Conservation (phyloP, 2,329 filamentous ascomycete species). For the Xenosphaeropsis pyriputrescens region DNA sequence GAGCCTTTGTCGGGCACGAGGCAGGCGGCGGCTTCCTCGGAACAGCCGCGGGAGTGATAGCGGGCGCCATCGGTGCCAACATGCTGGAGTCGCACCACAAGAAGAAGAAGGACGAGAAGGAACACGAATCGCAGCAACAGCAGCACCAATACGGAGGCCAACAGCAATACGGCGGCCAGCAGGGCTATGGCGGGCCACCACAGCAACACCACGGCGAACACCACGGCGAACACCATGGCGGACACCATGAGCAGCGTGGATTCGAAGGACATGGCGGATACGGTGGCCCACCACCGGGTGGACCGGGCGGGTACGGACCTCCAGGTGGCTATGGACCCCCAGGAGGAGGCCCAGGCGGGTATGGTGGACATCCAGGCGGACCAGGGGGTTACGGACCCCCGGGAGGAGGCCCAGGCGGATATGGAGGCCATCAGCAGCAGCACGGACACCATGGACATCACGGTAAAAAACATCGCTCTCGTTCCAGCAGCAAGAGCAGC, state of each 20-base stretch:
- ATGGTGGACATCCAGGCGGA: too few species aligned
- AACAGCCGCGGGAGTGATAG: constrained; percentile 34
- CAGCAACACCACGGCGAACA: neutral
- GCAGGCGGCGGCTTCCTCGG: constrained; percentile 36
- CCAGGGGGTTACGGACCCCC: too few species aligned
- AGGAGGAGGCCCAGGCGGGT: too few species aligned
- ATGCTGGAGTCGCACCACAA: constrained; percentile 29
- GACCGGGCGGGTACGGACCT: too few species aligned
- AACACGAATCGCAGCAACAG: constrained; percentile 5
- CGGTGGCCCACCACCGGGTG: too few species aligned
- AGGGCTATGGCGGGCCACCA: neutral
- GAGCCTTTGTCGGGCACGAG: constrained; percentile 38
- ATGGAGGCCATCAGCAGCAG: too few species aligned
- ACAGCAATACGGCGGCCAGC: neutral
- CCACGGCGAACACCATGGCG: neutral
- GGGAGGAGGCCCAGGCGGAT: too few species aligned
- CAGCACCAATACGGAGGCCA: neutral
- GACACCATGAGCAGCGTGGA: neutral
- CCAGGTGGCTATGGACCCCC: too few species aligned
- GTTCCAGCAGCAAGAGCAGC: too few species aligned
- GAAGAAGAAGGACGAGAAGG: constrained; percentile 16
- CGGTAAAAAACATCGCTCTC: too few species aligned
- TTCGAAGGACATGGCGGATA: too few species aligned
- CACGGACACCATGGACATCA: too few species aligned
- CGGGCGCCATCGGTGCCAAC: constrained; percentile 40